A percentile compares a stretch with the other conserved stretches of the same genome.
These are phyloP conservation scores for Coemansia sp. DNA, from an alignment of 192 early-diverging fungal genomes.

Conservation along the genomic window DNA sequence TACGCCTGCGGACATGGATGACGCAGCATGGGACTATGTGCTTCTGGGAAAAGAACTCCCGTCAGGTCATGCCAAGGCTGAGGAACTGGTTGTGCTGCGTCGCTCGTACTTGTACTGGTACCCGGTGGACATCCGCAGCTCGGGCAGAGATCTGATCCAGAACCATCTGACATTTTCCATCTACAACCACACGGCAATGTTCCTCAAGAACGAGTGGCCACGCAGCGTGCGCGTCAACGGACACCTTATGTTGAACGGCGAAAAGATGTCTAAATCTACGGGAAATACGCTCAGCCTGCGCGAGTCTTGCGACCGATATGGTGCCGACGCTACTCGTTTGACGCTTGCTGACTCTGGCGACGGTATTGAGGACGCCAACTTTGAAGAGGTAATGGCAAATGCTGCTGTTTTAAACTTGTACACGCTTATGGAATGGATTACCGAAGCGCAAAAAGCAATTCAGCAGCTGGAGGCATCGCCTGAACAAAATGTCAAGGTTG, in stretches of 20 bases:
- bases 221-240: constrained; percentile 85
- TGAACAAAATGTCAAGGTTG: constrained; percentile 24
- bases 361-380: constrained; percentile 96
- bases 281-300: constrained; percentile 91
- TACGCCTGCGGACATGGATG: constrained; percentile 82
- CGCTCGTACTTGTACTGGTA: constrained; percentile 98
- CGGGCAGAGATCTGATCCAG: constrained; percentile 95
- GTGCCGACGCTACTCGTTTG: constrained; percentile 95
- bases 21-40: constrained; percentile 91
- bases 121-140: constrained; percentile 92
- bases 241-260: constrained; percentile 89
- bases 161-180: constrained; percentile 98
- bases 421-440: constrained; percentile 89
- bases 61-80: constrained; percentile 55
- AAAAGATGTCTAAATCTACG: constrained; percentile 98
- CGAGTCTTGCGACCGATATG: constrained; percentile 79
- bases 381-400: constrained; percentile 92
- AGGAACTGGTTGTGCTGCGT: constrained; percentile 73
- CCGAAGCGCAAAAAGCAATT: constrained; percentile 64
- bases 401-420: constrained; percentile 89
- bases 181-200: constrained; percentile 95
- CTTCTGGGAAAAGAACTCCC: constrained; percentile 67
- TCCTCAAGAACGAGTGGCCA: constrained; percentile 91
- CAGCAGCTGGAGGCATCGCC: constrained; percentile 57
- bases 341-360: constrained; percentile 97